Conservation (phyloP, 2,329 filamentous ascomycete genomes). For the Coleophoma eucalyptorum region DNA sequence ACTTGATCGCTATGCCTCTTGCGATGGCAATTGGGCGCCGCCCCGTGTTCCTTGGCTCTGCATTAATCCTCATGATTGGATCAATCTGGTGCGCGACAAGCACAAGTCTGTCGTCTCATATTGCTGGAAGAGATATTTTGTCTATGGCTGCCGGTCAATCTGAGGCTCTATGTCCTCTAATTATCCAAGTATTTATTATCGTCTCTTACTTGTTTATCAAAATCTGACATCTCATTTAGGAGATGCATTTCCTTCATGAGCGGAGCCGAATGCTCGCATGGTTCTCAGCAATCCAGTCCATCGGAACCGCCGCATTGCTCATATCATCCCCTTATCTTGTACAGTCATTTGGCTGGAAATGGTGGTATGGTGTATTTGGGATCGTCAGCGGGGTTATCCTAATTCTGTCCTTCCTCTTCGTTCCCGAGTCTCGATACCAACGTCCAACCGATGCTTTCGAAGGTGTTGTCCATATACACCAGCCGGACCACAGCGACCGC, state of each 20-base stretch:
- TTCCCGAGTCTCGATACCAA: constrained; percentile 33
- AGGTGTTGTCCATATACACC: neutral
- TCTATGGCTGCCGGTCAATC: constrained; percentile 34
- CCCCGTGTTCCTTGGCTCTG: constrained; percentile 29
- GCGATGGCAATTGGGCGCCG: constrained; percentile 34
- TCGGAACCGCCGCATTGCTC: neutral
- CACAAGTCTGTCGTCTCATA: constrained; percentile 30
- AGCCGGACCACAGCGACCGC: neutral
- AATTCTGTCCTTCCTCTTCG: constrained; percentile 33
- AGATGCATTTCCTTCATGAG: neutral
- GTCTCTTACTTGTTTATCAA: no score
- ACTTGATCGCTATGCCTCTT: constrained; percentile 34
- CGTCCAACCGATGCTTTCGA: neutral
- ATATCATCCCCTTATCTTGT: neutral
- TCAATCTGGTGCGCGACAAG: constrained; percentile 30
- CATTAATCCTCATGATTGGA: constrained; percentile 26
- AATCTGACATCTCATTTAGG: no score
- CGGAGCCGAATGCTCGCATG: neutral
- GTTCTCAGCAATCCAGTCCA: neutral
- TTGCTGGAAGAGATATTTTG: constrained; percentile 31
- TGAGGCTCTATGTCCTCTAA: constrained; percentile 23
- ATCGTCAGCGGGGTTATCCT: constrained; percentile 22
- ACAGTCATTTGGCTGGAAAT: neutral
- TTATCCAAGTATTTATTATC: constrained; percentile 9
- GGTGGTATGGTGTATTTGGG: neutral